Base-by-base conservation (phyloP, 495 filamentous ascomycete genomes). In the Cladorrhinum samala region DNA sequence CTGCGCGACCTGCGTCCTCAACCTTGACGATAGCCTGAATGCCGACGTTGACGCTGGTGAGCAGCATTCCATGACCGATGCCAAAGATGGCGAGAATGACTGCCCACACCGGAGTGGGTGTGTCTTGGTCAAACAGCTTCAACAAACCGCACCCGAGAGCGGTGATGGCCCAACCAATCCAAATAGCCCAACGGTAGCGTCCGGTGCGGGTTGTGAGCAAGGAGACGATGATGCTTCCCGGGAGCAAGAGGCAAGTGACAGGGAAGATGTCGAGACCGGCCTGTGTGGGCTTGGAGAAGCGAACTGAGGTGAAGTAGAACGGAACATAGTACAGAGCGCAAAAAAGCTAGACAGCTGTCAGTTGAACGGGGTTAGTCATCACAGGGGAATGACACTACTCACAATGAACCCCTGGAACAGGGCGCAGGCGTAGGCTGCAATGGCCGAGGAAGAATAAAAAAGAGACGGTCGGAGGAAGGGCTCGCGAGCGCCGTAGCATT, bases 231-330 rank as follows among this genome's bases (percentile, higher is more conserved):
- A 80, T 72, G 27, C 77, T 70, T 1, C 54, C 48, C 2, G 65
- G 63, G 9, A 68, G 56, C 7, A 68, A 58, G 14, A 64, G 37
- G 40, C 54, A 60, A 0, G 58, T 68, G 8, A 64, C 65, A 1
- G 65, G 65, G 30, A 68, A 64, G 18, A 66, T 49, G 30, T 62
- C 56, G 9, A 66, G 45, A 8, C 85, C 84, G 1, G 83, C 68
- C 2, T 82, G 53, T 5, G 80, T 78, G 0, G 80, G 71, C 0
- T 71, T 66, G 44, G 76, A 72, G 45, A 70, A 77, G 50, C 81
- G 79, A 23, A 85, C 75, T 8, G 80, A 76, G 47, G 81, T 69
- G 59, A 83, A 84, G 64, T 84, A 89, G 19, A 90, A 71, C 0
- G 84, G 76, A 25, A 84, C 79, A 38, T 68, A 84, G 57, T 87